phyloP scores from a whole-genome alignment of 1,284 basidiomycete species.

The Cronartium quercuum region DNA sequence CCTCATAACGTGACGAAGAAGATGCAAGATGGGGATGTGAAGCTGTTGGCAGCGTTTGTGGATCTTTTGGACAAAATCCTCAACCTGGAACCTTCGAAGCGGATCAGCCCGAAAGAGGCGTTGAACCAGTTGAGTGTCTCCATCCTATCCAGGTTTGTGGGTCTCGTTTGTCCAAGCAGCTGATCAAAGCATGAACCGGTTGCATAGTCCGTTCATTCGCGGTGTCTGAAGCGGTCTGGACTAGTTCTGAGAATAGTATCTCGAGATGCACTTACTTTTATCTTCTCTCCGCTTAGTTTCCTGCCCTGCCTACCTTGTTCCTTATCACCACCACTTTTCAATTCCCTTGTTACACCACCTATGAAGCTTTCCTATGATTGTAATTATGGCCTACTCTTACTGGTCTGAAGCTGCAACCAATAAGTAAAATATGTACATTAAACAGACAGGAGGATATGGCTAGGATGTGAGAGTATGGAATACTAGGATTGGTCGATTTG shows the following conservation, averaged over 20 bases:
- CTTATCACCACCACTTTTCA: too few species aligned
- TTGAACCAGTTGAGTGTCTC: conserved; percentile 57
- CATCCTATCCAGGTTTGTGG: not conserved
- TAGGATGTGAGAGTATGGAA: too few species aligned
- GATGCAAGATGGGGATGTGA: conserved; percentile 80
- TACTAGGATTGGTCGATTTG: too few species aligned
- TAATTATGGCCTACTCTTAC: too few species aligned
- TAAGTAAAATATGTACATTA: too few species aligned
- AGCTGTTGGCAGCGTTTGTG: conserved; percentile 72
- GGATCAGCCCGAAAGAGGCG: conserved; percentile 81
- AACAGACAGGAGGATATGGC: too few species aligned
- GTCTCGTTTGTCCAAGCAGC: not conserved
- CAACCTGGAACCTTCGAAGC: conserved; percentile 75
- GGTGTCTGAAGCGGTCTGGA: not conserved
- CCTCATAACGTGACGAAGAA: conserved; percentile 64
- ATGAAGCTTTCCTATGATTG: too few species aligned
- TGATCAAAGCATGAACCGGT: not conserved
- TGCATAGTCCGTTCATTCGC: conserved; percentile 8
- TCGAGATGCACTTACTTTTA: too few species aligned
- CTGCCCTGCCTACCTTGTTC: too few species aligned
- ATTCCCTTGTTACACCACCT: too few species aligned
- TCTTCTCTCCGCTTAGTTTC: too few species aligned
- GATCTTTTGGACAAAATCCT: conserved; percentile 89
- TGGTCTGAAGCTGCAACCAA: too few species aligned
- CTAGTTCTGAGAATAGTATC: not conserved